Base-by-base conservation (phyloP, 768 basidiomycete species). In the Russula ochroleuca region DNA sequence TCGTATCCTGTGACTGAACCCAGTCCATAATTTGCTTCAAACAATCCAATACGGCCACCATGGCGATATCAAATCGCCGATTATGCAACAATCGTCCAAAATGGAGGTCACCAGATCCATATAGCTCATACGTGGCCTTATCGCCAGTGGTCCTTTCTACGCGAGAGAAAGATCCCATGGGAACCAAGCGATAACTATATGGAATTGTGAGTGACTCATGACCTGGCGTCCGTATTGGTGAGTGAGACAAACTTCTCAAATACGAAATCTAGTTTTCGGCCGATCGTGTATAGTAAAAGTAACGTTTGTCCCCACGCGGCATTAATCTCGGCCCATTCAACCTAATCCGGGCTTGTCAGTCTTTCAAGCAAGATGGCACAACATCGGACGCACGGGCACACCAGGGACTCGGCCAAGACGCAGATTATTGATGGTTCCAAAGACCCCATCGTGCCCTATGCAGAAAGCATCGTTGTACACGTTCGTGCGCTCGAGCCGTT, bases 251-350 rank as follows among this genome's bases (percentile, higher is more conserved):
- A 94, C 94, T 85, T 85, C 70, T 89, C 86, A 69, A 97, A 98
- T 5, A 83, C 84, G 70, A 86, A 92, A 65, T 93, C 94, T 15
- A 97, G 83, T 75, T 98, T 99, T 60, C 89, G 81, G 13, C 93
- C 93, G 54, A 99, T 84, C 8, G 93, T 93, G 71, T 96, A 91
- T 40, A 98, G 77, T 61, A 98, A 79, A 19, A 98, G 80, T n/a
- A 96, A 78, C 0, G 95, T 92, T 72, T 97, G 89, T 1, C 97
- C 97, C 94, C 96, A 97, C 19, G 97, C 97, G 13, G 97, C 97
- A 71, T 98, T 98, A 73, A 98, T 94, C 75, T 99, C 97, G 3
- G 92, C 85, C 95, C 95, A 99, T 72, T 98, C 97, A 35, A 98
- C 95, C 86, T 92, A 66, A 10, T 63, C 41, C 9, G 48, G 15